Base-by-base conservation (phyloP, 139 green algal genomes). In the Volvox africanus region DNA sequence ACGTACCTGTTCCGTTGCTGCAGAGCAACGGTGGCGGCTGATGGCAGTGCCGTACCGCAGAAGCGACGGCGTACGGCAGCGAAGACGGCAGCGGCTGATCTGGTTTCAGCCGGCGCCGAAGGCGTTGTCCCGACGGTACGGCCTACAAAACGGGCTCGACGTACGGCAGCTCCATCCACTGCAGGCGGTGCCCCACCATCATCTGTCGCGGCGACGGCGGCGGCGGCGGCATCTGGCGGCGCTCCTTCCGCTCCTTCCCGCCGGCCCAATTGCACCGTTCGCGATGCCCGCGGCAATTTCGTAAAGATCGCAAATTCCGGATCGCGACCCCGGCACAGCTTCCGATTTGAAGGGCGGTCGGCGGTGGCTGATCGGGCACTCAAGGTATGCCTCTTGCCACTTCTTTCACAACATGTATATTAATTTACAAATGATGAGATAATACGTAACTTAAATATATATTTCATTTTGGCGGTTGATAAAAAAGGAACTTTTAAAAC, bases 311-410 rank as follows among this genome's bases (percentile, higher is more conserved):
- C 82, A 65, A 78, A 28, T 28, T 30, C 37, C 16, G 89, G 81
- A 17, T 81, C 81, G 21, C 37, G 90, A 5, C 67, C 82, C 36
- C 91, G 91, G 55, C 62, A 86, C 90, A 91, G 90, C 90, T 93
- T 93, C 78, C 33, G 32, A 5, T 92, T 82, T 75, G 35, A 87
- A 61, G 87, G 89, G 26, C 87, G 80, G 37, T 87, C 71, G 32
- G 19, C 33, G 30, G 80, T 35, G 61, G 61, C 44, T 6, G 81
- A 84, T n/a, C 67, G 81, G 24, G 50, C 50, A 50, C 50, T 82
- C 24, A 77, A 88, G 77, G 78, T 82, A 12, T 55, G 44, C 9
- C n/a, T n/a, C n/a, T n/a, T n/a, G n/a, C n/a, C n/a, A n/a, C n/a
- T n/a, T n/a, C n/a, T n/a, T n/a, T n/a, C n/a, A n/a, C n/a, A n/a